Evolutionary conservation across 768 basidiomycete species (phyloP), one percentile per base, ranked within the genome.

Genomic region (Leccinellum albellum): DNA sequence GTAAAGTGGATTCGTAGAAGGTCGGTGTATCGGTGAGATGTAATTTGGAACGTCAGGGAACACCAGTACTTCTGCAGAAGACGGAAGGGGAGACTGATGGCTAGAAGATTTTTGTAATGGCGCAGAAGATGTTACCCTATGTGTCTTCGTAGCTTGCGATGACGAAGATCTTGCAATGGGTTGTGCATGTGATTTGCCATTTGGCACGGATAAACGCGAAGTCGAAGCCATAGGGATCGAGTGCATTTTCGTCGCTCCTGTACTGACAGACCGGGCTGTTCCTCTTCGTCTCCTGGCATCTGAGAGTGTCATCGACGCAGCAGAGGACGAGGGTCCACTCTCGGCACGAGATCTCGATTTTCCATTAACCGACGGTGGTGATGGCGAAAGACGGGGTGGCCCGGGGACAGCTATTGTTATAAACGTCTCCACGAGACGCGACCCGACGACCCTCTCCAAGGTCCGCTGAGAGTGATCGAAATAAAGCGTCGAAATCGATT

Each of bases 1-100:
- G 63, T 93, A 96, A 23, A 76, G 71, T 1, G 94, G 94, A 68
- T 93, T 90, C 1, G 88, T 94, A 1, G 94, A 95, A 4, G 92
- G 88, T 23, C 76, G 79, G 68, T 94, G 93, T 50, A 91, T 78
- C 0, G 83, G 79, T 2, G 94, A 96, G 49, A 93, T 79, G 69
- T 86, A 94, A 65, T 89, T 82, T 3, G 89, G 84, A 10, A 72
- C 66, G 44, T 61, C 55, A 12, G 61, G 64, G 35, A 61, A 62
- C 15, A 50, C 45, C 51, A 40, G 50, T 32, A 54, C 49, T 51
- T 58, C 57, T 24, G 60, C 9, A 24, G 66, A 56, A 24, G 64
- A 62, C 24, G 60, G 53, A 45, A 65, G 66, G 5, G 70, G 56
- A 3, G 63, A 57, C 21, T 64, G 68, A 20, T 71, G 66, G 55